A percentile compares a stretch with the other conserved stretches of the same genome.
phyloP scores from a whole-genome alignment of 75 land plant genomes.

The Sequoiadendron giganteum region DNA sequence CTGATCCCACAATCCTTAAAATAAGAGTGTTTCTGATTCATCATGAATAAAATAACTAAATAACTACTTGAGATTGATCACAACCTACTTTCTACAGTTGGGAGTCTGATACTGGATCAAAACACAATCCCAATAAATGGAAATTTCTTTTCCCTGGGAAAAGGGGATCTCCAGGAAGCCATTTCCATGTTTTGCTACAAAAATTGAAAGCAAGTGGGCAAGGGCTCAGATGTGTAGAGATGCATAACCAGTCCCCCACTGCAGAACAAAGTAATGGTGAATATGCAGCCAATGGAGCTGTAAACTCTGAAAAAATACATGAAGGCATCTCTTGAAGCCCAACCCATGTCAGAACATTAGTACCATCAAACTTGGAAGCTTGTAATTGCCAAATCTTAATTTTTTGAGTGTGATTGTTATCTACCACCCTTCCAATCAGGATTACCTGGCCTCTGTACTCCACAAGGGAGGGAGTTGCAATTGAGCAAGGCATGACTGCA shows the following conservation, averaged over 20 bases:
- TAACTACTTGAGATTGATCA: background rate
- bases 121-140: slow-evolving; percentile 23
- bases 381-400: background rate
- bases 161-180: slow-evolving; percentile 23
- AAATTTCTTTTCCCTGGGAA: slow-evolving; percentile 24
- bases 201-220: slow-evolving; percentile 6
- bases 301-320: slow-evolving; percentile 8
- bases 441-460: slow-evolving; percentile 22
- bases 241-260: slow-evolving; percentile 16
- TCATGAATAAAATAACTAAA: background rate
- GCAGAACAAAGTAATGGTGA: slow-evolving; percentile 20
- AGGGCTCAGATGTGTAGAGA: slow-evolving; percentile 26
- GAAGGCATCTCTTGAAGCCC: slow-evolving; percentile 16
- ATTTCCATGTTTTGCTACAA: slow-evolving; percentile 6
- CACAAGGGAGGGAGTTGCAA: slow-evolving; percentile 34
- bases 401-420: background rate
- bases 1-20: no score
- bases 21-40: no score
- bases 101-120: slow-evolving; percentile 14
- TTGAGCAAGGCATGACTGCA: slow-evolving; percentile 25
- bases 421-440: slow-evolving; percentile 27
- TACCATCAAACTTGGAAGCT: background rate
- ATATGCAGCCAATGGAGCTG: slow-evolving; percentile 9
- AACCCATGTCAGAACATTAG: background rate
- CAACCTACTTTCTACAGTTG: background rate